A percentile compares a stretch with the other conserved stretches of the same genome.
phyloP scores from a whole-genome alignment of 352 stramenopile species.

The Pythium chondricola region DNA sequence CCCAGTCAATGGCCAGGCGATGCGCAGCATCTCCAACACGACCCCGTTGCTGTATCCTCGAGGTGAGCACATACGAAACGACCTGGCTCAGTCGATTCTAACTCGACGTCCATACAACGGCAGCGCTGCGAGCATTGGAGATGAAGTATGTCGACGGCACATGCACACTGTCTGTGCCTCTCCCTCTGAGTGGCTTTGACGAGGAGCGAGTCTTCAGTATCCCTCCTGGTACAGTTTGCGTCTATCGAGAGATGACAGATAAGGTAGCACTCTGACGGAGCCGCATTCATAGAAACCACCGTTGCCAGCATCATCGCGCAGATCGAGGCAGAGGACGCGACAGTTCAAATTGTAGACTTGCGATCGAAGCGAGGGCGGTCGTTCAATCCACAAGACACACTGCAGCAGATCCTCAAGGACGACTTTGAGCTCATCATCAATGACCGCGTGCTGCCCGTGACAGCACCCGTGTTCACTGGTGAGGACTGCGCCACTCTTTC shows the following conservation, averaged over 20 bases:
- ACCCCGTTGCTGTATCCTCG: conserved; percentile 10
- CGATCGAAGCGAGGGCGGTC: conserved; percentile 48
- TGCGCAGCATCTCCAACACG: conserved; percentile 17
- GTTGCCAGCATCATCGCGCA: conserved; percentile 65
- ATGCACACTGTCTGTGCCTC: conserved; percentile 64
- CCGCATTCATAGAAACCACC: conserved; percentile 46
- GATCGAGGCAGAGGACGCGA: conserved; percentile 73
- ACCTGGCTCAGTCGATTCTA: no score
- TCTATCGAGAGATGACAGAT: background rate
- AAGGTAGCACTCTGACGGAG: background rate
- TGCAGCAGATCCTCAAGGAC: conserved; percentile 65
- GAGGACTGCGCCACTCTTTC: background rate
- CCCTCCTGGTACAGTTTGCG: conserved; percentile 32
- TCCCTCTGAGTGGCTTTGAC: conserved; percentile 74
- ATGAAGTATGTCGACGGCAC: conserved; percentile 77
- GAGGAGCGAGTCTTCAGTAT: conserved; percentile 78
- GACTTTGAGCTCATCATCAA: conserved; percentile 83
- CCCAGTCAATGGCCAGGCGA: conserved; percentile 7
- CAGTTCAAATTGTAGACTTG: conserved; percentile 59
- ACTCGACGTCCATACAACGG: no score
- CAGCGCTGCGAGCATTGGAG: conserved; percentile 39
- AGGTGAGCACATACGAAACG: conserved; percentile 1
- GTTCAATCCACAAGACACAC: conserved; percentile 54
- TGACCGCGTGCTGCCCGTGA: conserved; percentile 64
- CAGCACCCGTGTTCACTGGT: conserved; percentile 64